A percentile compares a stretch with the other conserved stretches of the same genome.
phyloP scores from a whole-genome alignment of 2,329 filamentous ascomycete species.

The Bipolaris victoriae region DNA sequence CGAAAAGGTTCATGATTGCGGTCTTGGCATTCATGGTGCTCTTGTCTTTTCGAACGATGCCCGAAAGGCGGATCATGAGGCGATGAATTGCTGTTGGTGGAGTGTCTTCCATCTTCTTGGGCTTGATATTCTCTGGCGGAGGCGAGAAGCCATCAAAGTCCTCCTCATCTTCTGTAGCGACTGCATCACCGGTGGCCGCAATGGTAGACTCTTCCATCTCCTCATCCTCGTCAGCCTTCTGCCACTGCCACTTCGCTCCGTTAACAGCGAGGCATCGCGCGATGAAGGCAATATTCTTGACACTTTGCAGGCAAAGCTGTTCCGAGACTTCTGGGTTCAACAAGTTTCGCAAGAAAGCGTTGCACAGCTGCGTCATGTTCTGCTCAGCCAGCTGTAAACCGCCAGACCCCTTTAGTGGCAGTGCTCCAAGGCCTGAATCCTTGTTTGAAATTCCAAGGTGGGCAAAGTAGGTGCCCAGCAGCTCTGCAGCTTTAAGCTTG shows the following conservation, averaged over 20 bases:
- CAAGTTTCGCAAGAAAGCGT: constrained; percentile 65
- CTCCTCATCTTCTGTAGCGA: constrained; percentile 45
- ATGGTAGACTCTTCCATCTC: constrained; percentile 49
- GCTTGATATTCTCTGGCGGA: constrained; percentile 16
- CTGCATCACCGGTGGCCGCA: constrained; percentile 37
- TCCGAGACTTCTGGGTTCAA: constrained; percentile 71
- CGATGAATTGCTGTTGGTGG: constrained; percentile 68
- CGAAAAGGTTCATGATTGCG: constrained; percentile 75
- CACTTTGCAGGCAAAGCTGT: constrained; percentile 76
- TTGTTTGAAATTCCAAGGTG: constrained; percentile 74
- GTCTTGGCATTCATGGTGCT: constrained; percentile 74
- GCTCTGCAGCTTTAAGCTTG: constrained; percentile 75
- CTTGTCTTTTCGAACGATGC: constrained; percentile 72
- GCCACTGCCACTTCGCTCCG: constrained; percentile 54
- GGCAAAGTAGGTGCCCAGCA: constrained; percentile 78
- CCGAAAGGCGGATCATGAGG: constrained; percentile 78
- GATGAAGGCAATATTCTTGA: constrained; percentile 83
- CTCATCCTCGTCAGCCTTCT: constrained; percentile 53
- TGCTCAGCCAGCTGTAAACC: constrained; percentile 71
- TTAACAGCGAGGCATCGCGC: constrained; percentile 69
- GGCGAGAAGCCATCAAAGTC: constrained; percentile 39
- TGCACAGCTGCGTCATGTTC: constrained; percentile 65
- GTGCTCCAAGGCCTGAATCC: constrained; percentile 57
- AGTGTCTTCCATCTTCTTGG: constrained; percentile 28
- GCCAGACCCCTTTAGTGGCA: constrained; percentile 71